Percentiles rank a stretch among this genome's conserved stretches.
phyloP scores from a whole-genome alignment of 2,329 filamentous ascomycete species.

The Graphilbum fragrans region DNA sequence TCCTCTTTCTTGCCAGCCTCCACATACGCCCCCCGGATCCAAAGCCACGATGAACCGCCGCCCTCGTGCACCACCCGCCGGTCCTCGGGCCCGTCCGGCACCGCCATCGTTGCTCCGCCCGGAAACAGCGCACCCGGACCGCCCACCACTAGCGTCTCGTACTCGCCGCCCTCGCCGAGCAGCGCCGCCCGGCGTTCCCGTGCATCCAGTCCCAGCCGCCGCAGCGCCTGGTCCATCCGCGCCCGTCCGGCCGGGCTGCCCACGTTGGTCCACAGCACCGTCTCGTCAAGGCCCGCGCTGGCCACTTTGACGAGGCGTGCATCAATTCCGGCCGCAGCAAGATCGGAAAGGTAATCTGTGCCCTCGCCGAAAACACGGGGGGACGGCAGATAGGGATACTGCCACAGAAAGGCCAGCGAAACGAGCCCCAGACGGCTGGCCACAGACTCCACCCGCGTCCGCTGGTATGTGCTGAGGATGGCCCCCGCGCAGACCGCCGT shows the following conservation, averaged over 20 bases:
- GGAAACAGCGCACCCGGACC: conserved; percentile 64
- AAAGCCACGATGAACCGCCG: conserved; percentile 66
- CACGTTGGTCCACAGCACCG: conserved; percentile 71
- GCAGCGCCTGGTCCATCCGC: conserved; percentile 40
- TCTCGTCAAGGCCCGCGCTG: conserved; percentile 74
- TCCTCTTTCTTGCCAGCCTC: conserved; percentile 15
- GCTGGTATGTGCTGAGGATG: conserved; percentile 90
- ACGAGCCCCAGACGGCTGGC: conserved; percentile 71
- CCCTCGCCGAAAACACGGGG: conserved; percentile 12
- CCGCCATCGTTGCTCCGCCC: conserved; percentile 27
- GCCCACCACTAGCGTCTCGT: conserved; percentile 81
- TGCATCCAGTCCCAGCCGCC: conserved; percentile 51
- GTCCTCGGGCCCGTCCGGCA: conserved; percentile 46
- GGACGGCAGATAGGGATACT: conserved; percentile 63
- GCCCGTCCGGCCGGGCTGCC: conserved; percentile 38
- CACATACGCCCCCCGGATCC: conserved; percentile 44
- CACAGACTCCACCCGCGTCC: conserved; percentile 88
- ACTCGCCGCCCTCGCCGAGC: conserved; percentile 89
- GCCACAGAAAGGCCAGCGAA: conserved; percentile 84
- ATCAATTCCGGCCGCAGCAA: conserved; percentile 66
- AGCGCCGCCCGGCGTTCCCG: conserved; percentile 24
- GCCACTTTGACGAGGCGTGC: conserved; percentile 93
- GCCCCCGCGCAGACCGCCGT: conserved; percentile 86
- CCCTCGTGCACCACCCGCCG: conserved; percentile 49
- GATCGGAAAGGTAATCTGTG: conserved; percentile 50